Conservation (phyloP, 208 protist genomes). For the Leishmania tropica region DNA sequence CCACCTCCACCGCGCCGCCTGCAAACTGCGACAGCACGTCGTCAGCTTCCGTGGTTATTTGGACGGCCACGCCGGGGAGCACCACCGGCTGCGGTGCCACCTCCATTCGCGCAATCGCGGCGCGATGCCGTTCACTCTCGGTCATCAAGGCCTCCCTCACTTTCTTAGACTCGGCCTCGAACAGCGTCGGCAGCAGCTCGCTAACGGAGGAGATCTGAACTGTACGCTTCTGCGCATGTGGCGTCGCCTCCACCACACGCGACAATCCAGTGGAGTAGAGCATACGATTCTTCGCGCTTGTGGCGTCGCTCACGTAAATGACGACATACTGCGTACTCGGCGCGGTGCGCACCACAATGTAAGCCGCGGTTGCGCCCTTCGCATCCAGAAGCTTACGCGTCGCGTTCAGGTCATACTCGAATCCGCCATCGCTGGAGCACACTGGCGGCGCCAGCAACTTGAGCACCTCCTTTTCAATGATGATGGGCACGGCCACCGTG, state of each 20-base stretch:
- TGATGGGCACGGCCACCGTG: slow-evolving; percentile 45
- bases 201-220: slow-evolving; percentile 34
- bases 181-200: slow-evolving; percentile 49
- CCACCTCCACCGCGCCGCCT: slow-evolving; percentile 31
- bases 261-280: slow-evolving; percentile 56
- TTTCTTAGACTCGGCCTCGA: slow-evolving; percentile 37
- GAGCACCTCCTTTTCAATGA: slow-evolving; percentile 56
- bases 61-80: slow-evolving; percentile 61
- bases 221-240: slow-evolving; percentile 36
- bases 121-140: slow-evolving; percentile 57
- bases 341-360: slow-evolving; percentile 46
- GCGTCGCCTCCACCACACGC: slow-evolving; percentile 30
- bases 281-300: slow-evolving; percentile 64
- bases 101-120: slow-evolving; percentile 63
- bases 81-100: slow-evolving; percentile 56
- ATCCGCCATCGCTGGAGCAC: slow-evolving; percentile 28
- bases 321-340: slow-evolving; percentile 40
- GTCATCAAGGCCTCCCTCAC: slow-evolving; percentile 69
- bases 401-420: slow-evolving; percentile 38
- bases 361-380: slow-evolving; percentile 38
- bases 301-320: slow-evolving; percentile 51
- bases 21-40: slow-evolving; percentile 42
- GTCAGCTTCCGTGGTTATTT: slow-evolving; percentile 42
- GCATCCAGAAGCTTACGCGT: slow-evolving; percentile 30
- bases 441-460: slow-evolving; percentile 39